These are phyloP conservation scores for Penicillium digitatum DNA, from an alignment of 2,329 filamentous ascomycete genomes.

Conservation along the genomic window DNA sequence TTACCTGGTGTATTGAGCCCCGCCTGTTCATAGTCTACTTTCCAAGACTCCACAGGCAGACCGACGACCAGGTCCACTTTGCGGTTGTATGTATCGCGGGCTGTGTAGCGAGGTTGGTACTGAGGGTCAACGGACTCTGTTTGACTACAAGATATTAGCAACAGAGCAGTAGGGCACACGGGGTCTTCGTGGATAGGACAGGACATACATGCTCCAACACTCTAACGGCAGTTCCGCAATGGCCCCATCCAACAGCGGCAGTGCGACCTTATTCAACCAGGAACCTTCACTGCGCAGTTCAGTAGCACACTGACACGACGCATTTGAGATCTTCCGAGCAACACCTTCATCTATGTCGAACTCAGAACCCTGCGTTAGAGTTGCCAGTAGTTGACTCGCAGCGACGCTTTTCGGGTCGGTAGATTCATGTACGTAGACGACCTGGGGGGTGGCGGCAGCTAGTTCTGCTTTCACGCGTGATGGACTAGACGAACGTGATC, in stretches of 20 bases:
- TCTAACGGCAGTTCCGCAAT: background rate
- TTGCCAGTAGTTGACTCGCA: background rate
- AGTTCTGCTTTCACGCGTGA: background rate
- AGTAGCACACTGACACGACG: background rate
- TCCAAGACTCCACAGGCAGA: background rate
- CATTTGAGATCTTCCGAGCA: background rate
- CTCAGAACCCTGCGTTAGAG: background rate
- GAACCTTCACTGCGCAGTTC: background rate
- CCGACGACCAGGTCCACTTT: background rate
- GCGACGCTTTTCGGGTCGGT: background rate
- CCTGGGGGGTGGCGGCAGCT: background rate
- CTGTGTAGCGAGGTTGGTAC: background rate
- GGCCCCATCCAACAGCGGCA: background rate
- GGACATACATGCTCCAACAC: background rate
- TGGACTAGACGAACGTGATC: background rate
- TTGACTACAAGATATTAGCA: background rate
- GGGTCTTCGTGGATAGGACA: too few species aligned
- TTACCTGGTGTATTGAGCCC: background rate
- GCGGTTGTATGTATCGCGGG: background rate
- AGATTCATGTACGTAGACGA: background rate
- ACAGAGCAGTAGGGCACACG: background rate
- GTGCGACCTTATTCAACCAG: background rate
- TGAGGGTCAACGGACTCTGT: background rate
- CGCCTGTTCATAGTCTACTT: background rate
- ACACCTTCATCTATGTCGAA: background rate